Percentiles rank a stretch among this genome's conserved stretches.
These are phyloP conservation scores for Periconia macrospinosa DNA, from an alignment of 2,329 filamentous ascomycete genomes.

Conservation along the genomic window DNA sequence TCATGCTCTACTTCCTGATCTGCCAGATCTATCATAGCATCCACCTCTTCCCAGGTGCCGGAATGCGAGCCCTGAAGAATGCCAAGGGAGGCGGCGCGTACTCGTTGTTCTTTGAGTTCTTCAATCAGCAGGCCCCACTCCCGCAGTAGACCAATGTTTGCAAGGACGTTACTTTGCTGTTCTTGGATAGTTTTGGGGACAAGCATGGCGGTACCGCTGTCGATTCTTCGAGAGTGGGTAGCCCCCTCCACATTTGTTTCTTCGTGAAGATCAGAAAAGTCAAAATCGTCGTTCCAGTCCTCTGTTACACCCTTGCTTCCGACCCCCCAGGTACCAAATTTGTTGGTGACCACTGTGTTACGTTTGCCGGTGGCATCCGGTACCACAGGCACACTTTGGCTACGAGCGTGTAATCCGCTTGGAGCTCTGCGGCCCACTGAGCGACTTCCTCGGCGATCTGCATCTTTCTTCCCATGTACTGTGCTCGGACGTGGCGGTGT, in stretches of 20 bases:
- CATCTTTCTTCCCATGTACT: conserved; percentile 74
- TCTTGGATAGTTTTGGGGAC: conserved; percentile 80
- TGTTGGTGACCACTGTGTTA: conserved; percentile 60
- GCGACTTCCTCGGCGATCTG: conserved; percentile 71
- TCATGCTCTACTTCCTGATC: conserved; percentile 66
- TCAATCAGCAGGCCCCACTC: conserved; percentile 82
- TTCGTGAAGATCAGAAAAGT: conserved; percentile 64
- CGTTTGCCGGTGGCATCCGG: conserved; percentile 61
- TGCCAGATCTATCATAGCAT: conserved; percentile 85
- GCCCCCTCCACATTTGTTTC: conserved; percentile 30
- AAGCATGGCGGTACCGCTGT: conserved; percentile 60
- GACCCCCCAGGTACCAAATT: conserved; percentile 81
- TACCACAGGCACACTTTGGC: conserved; percentile 75
- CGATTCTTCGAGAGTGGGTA: conserved; percentile 43
- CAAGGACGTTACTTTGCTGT: conserved; percentile 78
- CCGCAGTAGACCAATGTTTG: conserved; percentile 80
- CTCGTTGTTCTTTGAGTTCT: conserved; percentile 76
- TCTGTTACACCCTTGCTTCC: conserved; percentile 79
- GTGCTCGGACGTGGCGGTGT: conserved; percentile 70
- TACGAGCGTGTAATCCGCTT: conserved; percentile 72
- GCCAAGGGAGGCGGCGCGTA: conserved; percentile 68
- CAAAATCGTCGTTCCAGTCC: conserved; percentile 89
- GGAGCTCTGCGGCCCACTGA: conserved; percentile 67
- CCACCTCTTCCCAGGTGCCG: conserved; percentile 75
- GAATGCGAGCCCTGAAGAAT: conserved; percentile 64